Evolutionary conservation across 495 filamentous ascomycete genomes (phyloP), one percentile per base, ranked within the genome.

Genomic region (Filosporella fistucella): DNA sequence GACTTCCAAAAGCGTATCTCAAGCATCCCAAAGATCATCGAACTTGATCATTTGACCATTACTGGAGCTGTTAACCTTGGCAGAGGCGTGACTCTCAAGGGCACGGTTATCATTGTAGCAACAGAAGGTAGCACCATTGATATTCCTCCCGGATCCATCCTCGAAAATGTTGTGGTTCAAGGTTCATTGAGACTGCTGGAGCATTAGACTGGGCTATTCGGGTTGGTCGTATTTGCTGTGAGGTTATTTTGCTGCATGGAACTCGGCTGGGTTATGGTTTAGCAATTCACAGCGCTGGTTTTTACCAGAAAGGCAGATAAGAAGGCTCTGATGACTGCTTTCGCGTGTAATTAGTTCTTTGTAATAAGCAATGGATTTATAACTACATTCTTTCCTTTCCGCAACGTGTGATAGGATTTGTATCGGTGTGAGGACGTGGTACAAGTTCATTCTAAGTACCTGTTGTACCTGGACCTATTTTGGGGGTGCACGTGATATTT

Each of bases 161-260:
- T 99, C 47, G 93, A 99, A 78, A 99, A 99, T 70, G 94, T 96
- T 20, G 93, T 99, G 26, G 94, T 99, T 51, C 94, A 99, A 78
- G 93, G 93, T 56, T 96, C 89, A 68, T 78, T 98, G 77, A 83
- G 93, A 62, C 76, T 96, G 65, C 74, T 96, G 62, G 90, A 96
- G 78, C 90, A 96, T 71, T 96, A 87, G 34, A 49, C 17, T 13
- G 25, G 21, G 30, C 32, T 22, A 39, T 29, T 45, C 21, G 2
- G 20, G 32, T 26, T 4, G 36, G 28, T 6, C 17, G 40, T 29
- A 23, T 39, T 38, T 45, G 23, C 33, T 44, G 32, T 47, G 36
- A 32, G 42, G 24, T 26, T 35, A 10, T 29, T 43, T 24, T 14
- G 25, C 39, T 40, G 36, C 43, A 33, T n/a, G n/a, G n/a, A n/a